Evolutionary conservation across 1,284 basidiomycete species (phyloP).

Genomic region (Tetrapyrgos nigripes): DNA sequence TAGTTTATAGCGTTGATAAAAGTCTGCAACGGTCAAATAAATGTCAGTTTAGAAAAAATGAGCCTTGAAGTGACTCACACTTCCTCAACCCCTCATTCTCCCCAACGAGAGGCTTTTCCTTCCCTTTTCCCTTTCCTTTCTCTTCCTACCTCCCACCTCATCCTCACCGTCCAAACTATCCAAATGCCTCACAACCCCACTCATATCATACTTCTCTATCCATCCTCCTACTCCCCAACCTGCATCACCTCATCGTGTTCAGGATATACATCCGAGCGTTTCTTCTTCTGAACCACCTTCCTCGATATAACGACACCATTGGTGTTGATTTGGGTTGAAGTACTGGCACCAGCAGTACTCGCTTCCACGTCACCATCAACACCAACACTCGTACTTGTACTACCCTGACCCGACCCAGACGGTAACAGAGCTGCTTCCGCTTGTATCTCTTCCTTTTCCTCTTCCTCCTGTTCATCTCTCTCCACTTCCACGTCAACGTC

Average conservation of each 20-base stretch:
- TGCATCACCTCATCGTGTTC: slow-evolving; percentile 19
- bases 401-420: no score
- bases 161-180: slow-evolving; percentile 44
- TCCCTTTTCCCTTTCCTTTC: no score
- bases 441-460: background rate
- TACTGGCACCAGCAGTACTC: no score
- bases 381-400: no score
- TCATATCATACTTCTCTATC: slow-evolving; percentile 65
- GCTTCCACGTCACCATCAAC: no score
- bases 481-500: background rate
- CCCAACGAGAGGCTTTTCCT: no score
- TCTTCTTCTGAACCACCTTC: background rate
- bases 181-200: slow-evolving; percentile 75
- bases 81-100: slow-evolving; percentile 82
- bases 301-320: background rate
- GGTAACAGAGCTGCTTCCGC: no score
- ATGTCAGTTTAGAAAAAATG: slow-evolving; percentile 7
- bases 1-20: slow-evolving; percentile 80
- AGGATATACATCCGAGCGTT: no score
- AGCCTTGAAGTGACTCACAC: slow-evolving; percentile 59
- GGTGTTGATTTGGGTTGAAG: no score
- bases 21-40: slow-evolving; percentile 61
- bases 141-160: no score
- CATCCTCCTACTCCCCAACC: slow-evolving; percentile 25
- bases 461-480: background rate